phyloP scores from a whole-genome alignment of 2,329 filamentous ascomycete genomes.

The Chrysoporthe puriensis region DNA sequence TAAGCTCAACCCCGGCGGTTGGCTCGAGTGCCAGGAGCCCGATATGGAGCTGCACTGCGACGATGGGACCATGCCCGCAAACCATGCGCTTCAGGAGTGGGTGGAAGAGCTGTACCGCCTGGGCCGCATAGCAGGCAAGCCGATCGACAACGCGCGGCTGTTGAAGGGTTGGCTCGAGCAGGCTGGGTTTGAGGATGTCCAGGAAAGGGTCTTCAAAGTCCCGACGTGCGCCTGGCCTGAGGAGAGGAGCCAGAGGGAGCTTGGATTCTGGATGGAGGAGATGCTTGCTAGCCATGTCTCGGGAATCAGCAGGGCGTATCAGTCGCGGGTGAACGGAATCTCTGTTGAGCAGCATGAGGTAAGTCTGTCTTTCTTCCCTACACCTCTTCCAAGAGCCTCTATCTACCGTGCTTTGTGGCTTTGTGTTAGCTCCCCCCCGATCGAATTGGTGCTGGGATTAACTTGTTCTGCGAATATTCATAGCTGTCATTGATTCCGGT shows the following conservation, averaged over 20 bases:
- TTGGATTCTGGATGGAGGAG: constrained; percentile 42
- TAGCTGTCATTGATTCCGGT: constrained; percentile 49
- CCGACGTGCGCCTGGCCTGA: constrained; percentile 60
- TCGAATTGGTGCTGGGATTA: background rate
- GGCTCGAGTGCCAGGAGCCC: constrained; percentile 58
- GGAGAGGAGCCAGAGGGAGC: constrained; percentile 45
- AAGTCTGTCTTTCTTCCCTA: background rate
- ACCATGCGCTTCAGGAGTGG: constrained; percentile 46
- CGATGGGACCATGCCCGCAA: constrained; percentile 46
- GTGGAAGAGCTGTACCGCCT: constrained; percentile 46
- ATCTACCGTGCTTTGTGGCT: background rate
- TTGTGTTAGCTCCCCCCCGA: no score
- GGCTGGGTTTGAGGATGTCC: constrained; percentile 59
- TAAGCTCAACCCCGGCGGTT: constrained; percentile 56
- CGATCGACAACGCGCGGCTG: constrained; percentile 40
- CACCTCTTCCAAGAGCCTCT: no score
- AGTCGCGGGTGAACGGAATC: constrained; percentile 19
- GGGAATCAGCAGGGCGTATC: constrained; percentile 20
- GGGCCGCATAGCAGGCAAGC: constrained; percentile 42
- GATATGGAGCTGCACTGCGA: constrained; percentile 46
- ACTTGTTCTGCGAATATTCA: background rate
- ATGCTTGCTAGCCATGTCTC: constrained; percentile 17
- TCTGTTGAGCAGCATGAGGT: constrained; percentile 28
- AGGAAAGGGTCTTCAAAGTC: constrained; percentile 56
- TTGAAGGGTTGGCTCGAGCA: constrained; percentile 46